A percentile compares a stretch with the other conserved stretches of the same genome.
Conservation (phyloP, 2,329 filamentous ascomycete species). For the Fusarium sp. region DNA sequence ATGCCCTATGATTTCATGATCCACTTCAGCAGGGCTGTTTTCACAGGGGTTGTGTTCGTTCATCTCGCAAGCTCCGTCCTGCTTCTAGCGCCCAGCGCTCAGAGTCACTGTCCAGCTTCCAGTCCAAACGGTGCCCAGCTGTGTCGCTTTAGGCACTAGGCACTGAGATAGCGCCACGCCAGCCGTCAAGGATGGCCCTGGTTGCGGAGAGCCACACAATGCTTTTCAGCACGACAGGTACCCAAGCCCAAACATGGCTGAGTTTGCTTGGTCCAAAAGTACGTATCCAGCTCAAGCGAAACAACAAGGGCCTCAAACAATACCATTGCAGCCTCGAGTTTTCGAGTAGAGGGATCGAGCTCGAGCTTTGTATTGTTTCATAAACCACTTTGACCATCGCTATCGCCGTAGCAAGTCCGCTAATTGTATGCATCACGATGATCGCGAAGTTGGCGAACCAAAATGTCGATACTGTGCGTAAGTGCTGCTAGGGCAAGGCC, state of each 20-base stretch:
- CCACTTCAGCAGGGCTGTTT: slow-evolving; percentile 43
- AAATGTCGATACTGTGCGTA: slow-evolving; percentile 40
- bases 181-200: slow-evolving; percentile 42
- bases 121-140: slow-evolving; percentile 37
- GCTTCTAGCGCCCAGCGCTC: slow-evolving; percentile 41
- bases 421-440: slow-evolving; percentile 13
- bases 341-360: neutral
- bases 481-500: slow-evolving; percentile 41
- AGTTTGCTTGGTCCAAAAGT: slow-evolving; percentile 36
- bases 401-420: slow-evolving; percentile 24
- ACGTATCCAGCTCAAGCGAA: slow-evolving; percentile 24
- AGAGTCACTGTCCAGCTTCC: slow-evolving; percentile 28
- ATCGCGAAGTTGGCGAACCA: slow-evolving; percentile 25
- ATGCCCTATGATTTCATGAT: slow-evolving; percentile 48
- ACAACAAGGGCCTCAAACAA: slow-evolving; percentile 23
- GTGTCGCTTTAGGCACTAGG: slow-evolving; percentile 33
- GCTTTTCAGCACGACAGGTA: slow-evolving; percentile 42
- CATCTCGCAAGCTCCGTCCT: slow-evolving; percentile 43
- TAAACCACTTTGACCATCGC: slow-evolving; percentile 27
- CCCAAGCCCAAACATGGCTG: slow-evolving; percentile 34
- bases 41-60: slow-evolving; percentile 41
- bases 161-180: slow-evolving; percentile 40
- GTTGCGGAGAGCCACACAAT: slow-evolving; percentile 37
- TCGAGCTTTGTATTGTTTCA: slow-evolving; percentile 19
- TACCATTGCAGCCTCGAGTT: slow-evolving; percentile 23